phyloP scores from a whole-genome alignment of 2,329 filamentous ascomycete species.

The Fusarium hainanense region DNA sequence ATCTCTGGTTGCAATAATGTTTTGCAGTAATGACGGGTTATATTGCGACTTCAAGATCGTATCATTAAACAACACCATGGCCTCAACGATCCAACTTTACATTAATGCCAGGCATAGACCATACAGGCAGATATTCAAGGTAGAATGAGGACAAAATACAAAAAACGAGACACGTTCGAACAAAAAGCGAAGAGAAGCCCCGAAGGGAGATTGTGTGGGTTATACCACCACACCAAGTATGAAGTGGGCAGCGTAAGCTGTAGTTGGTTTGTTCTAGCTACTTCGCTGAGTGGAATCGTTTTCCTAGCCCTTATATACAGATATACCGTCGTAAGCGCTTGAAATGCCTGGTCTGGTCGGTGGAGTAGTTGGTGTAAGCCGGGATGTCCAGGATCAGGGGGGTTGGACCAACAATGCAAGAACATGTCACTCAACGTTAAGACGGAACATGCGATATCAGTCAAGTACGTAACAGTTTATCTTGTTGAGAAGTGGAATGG shows the following conservation, averaged over 20 bases:
- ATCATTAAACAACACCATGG: too few relatives aligned
- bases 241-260: background rate
- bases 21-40: too few relatives aligned
- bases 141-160: too few relatives aligned
- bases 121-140: too few relatives aligned
- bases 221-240: background rate
- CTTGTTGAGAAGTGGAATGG: rapidly evolving
- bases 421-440: background rate
- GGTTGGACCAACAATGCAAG: background rate
- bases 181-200: background rate
- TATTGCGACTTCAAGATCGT: too few relatives aligned
- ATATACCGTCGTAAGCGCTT: too few relatives aligned
- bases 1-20: too few relatives aligned
- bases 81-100: too few relatives aligned
- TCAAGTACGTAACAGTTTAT: background rate
- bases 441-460: background rate
- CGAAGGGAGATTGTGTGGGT: background rate
- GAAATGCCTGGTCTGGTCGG: background rate
- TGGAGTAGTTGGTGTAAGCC: background rate
- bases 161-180: background rate
- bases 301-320: too few relatives aligned
- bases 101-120: too few relatives aligned
- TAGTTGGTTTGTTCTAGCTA: background rate
- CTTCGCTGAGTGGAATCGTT: too few relatives aligned
- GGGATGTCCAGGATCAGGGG: background rate